Base-by-base conservation (phyloP, 768 basidiomycete species). In the Trametes villosa region DNA sequence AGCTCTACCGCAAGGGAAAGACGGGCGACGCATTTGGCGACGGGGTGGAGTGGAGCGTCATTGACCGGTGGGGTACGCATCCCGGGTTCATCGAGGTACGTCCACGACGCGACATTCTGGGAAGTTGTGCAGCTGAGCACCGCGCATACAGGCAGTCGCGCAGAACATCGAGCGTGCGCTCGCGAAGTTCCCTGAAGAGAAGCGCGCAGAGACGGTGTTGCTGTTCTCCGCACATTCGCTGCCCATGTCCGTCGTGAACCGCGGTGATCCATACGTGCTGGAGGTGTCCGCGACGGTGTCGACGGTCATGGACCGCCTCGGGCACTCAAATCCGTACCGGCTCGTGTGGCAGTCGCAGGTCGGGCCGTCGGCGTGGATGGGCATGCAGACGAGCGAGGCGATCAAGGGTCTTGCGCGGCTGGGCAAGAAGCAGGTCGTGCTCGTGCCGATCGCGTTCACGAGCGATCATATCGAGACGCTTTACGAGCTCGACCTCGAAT, bases 381-480 rank as follows among this genome's bases (percentile, higher is more conserved):
- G 97, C 4, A 94, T 94, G 79, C 95, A 98, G 74, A 99, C 97
- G 2, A 80, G 84, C 18, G 94, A 93, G 53, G 92, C 95, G 45
- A 77, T 99, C 71, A 94, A 97, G 79, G 92, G 91, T 18, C 80
- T 92, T 42, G 88, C 89, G 52, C 83, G 87, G 18, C 77, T 92
- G 40, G 90, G 89, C 30, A 84, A 81, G 72, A 92, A 91, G 73
- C 84, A 87, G 63, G 87, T 82, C 4, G 81, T 98, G 57, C 78
- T 98, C 38, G 86, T 99, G 8, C 97, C 97, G 0, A 95, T 99
- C 63, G 97, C 97, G 26, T 99, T 99, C 78, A 99, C 97, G 15
- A 95, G 91, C 72, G 97, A 99, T 76, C 97, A 99, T 73, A 98
- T 99, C 69, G 97, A 99, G 80, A 99, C 97, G 24, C 79, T 99